These are phyloP conservation scores for Apiotrichum porosum DNA, from an alignment of 1,284 basidiomycete genomes.

Conservation along the genomic window DNA sequence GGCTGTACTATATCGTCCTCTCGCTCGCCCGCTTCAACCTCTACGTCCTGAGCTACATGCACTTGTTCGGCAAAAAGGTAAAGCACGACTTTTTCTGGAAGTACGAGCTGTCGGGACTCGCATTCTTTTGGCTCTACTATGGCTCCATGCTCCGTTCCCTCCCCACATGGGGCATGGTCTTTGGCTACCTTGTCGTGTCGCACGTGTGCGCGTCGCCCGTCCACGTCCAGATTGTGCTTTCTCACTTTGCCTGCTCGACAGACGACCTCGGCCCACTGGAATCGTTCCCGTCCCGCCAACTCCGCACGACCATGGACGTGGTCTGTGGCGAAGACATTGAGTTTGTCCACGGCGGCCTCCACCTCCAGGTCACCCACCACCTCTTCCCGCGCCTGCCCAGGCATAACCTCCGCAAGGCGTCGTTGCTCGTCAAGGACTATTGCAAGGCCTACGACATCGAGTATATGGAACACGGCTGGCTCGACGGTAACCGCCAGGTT, in stretches of 20 bases:
- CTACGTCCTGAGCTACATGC: slow-evolving; percentile 79
- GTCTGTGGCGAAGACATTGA: slow-evolving; percentile 76
- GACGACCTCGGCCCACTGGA: slow-evolving; percentile 85
- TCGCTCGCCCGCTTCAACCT: slow-evolving; percentile 93
- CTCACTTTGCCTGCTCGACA: slow-evolving; percentile 94
- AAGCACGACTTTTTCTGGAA: slow-evolving; percentile 44
- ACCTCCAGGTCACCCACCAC: slow-evolving; percentile 96
- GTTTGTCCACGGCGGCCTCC: slow-evolving; percentile 86
- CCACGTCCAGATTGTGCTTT: slow-evolving; percentile 77
- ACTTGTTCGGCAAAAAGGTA: slow-evolving; percentile 55
- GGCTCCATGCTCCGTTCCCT: slow-evolving; percentile 48
- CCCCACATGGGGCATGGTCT: slow-evolving; percentile 46
- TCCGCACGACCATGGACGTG: slow-evolving; percentile 95
- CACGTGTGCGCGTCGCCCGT: slow-evolving; percentile 55
- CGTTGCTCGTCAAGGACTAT: slow-evolving; percentile 75
- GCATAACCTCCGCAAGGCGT: slow-evolving; percentile 82
- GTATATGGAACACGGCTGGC: slow-evolving; percentile 86
- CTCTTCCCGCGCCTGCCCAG: slow-evolving; percentile 92
- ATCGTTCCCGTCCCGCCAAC: slow-evolving; percentile 86
- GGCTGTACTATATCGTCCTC: slow-evolving; percentile 89
- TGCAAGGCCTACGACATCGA: slow-evolving; percentile 74
- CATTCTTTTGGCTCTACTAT: slow-evolving; percentile 55
- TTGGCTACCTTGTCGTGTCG: slow-evolving; percentile 53
- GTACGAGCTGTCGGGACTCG: slow-evolving; percentile 52
- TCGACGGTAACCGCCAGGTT: slow-evolving; percentile 58